These are phyloP conservation scores for Scutellaria baicalensis DNA, from an alignment of 257 asterid genomes.

Conservation along the genomic window DNA sequence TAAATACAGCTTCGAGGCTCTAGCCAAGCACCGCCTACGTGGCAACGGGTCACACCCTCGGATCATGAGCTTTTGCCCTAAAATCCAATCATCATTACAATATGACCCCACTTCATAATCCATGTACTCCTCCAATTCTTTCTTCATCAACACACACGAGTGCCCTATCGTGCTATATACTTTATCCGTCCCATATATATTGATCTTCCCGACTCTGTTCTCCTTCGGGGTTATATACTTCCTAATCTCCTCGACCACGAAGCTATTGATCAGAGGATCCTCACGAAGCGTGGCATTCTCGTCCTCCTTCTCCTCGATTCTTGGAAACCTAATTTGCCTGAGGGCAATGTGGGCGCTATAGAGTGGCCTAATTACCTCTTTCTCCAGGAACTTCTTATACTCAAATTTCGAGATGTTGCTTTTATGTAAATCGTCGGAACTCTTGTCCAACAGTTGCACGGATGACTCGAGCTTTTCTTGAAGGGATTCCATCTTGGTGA, in stretches of 20 bases:
- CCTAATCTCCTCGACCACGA: conserved; percentile 74
- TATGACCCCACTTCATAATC: conserved; percentile 82
- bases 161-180: conserved; percentile 78
- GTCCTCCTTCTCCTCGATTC: conserved; percentile 16
- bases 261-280: conserved; percentile 62
- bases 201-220: conserved; percentile 51
- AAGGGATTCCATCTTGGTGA: conserved; percentile 47
- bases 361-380: conserved; percentile 75
- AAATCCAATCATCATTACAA: conserved; percentile 82
- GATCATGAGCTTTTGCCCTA: conserved; percentile 77
- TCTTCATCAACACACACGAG: conserved; percentile 59
- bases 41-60: conserved; percentile 90
- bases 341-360: conserved; percentile 72
- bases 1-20: conserved; percentile 75
- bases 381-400: conserved; percentile 56
- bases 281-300: conserved; percentile 36
- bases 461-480: conserved; percentile 63
- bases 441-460: conserved; percentile 49
- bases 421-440: conserved; percentile 9
- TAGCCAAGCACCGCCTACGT: conserved; percentile 64
- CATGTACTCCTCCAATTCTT: conserved; percentile 82
- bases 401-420: conserved; percentile 42
- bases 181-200: conserved; percentile 55
- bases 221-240: conserved; percentile 81
- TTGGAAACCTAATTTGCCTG: conserved; percentile 73